Conservation (phyloP, 495 filamentous ascomycete genomes). For the Astrocystis sublimbata region DNA sequence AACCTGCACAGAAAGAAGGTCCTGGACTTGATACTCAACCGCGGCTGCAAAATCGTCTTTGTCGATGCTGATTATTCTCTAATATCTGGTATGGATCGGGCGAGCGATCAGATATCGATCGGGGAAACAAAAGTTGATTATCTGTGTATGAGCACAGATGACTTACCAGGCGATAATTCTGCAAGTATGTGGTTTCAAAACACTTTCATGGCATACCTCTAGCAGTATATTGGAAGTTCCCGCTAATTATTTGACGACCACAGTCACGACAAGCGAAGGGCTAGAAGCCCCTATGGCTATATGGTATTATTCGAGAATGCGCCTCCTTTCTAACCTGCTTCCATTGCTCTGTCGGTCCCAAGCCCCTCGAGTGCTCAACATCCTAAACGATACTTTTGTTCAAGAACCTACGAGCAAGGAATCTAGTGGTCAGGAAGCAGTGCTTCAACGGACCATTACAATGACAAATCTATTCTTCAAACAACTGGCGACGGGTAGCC, state of each 20-base stretch:
- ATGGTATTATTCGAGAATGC: constrained; percentile 24
- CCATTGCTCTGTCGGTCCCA: constrained; percentile 16
- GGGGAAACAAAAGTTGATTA: constrained; percentile 23
- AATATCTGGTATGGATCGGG: constrained; percentile 23
- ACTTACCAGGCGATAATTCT: constrained; percentile 12
- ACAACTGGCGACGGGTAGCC: not conserved
- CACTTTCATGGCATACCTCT: not conserved
- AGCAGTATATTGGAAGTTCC: not conserved
- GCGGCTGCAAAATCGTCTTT: constrained; percentile 17
- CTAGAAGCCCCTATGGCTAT: constrained; percentile 19
- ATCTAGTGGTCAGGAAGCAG: too few species aligned
- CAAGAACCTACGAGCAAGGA: too few species aligned
- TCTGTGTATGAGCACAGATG: constrained; percentile 27
- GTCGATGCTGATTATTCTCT: constrained; percentile 26
- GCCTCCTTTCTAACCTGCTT: constrained; percentile 20
- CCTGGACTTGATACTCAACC: not conserved
- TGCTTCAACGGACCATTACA: not conserved
- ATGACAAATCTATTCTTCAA: not conserved
- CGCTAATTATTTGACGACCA: not conserved
- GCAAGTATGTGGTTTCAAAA: not conserved
- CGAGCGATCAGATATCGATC: constrained; percentile 7
- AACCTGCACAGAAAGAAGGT: not conserved
- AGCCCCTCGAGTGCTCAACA: constrained; percentile 22
- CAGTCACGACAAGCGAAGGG: constrained; percentile 20
- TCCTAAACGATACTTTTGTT: constrained; percentile 19